Conservation (phyloP, 345 rosid species). For the Citrus australasica region DNA sequence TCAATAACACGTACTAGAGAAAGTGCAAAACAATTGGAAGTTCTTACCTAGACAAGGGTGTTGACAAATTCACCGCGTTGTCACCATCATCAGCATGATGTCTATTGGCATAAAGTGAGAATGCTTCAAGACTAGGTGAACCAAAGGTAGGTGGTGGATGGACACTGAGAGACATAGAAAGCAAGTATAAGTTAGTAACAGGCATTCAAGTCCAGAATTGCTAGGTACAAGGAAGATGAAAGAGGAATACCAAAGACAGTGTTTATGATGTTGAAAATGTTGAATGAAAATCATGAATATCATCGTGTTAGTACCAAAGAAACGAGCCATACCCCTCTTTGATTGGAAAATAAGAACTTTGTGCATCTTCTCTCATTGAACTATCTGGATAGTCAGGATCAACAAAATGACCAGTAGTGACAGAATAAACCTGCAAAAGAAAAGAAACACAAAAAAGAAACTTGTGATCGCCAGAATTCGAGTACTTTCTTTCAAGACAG, state of each 20-base stretch:
- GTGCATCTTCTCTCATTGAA: constrained; percentile 71
- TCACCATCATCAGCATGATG: constrained; percentile 57
- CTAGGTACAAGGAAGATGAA: not conserved
- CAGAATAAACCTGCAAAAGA: constrained; percentile 58
- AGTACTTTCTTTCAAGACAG: not conserved
- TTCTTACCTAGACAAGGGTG: constrained; percentile 34
- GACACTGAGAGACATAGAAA: constrained; percentile 34
- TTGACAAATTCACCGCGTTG: constrained; percentile 44
- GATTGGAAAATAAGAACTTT: constrained; percentile 52
- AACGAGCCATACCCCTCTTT: constrained; percentile 47
- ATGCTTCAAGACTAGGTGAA: constrained; percentile 70
- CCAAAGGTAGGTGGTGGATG: constrained; percentile 98
- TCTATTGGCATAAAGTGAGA: constrained; percentile 45
- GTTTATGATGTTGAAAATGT: not conserved
- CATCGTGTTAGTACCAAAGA: not conserved
- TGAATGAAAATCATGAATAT: constrained; percentile 1
- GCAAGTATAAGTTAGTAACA: constrained; percentile 14
- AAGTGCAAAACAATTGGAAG: not conserved
- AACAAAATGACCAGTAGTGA: constrained; percentile 32
- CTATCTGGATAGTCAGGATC: constrained; percentile 50
- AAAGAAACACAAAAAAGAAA: not conserved
- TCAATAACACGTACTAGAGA: not conserved
- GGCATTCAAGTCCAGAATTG: not conserved
- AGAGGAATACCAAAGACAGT: not conserved
- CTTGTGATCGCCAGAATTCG: not conserved